Evolutionary conservation across 2,329 filamentous ascomycete species (phyloP).

Genomic region (Fusarium sp.): DNA sequence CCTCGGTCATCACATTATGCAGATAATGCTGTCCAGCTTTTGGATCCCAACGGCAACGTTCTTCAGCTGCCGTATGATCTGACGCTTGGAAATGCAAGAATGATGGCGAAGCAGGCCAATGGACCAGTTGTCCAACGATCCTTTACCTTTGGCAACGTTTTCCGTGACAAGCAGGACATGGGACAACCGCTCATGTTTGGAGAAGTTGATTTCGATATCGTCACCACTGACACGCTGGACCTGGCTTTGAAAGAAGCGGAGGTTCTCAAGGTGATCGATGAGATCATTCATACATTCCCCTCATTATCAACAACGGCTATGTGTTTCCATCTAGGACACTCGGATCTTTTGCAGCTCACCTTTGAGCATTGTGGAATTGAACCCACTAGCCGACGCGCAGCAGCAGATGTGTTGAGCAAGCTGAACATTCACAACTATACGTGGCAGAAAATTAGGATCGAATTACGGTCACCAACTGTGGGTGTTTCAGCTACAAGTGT

Average conservation of each 20-base stretch:
- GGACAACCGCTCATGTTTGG: slow-evolving; percentile 85
- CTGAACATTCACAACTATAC: slow-evolving; percentile 84
- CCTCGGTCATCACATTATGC: slow-evolving; percentile 84
- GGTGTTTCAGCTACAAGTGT: slow-evolving; percentile 89
- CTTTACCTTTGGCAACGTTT: slow-evolving; percentile 89
- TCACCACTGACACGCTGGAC: slow-evolving; percentile 84
- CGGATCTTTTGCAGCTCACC: slow-evolving; percentile 85
- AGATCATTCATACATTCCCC: slow-evolving; percentile 85
- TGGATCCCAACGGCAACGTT: slow-evolving; percentile 87
- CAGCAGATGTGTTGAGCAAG: slow-evolving; percentile 87
- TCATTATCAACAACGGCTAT: slow-evolving; percentile 76
- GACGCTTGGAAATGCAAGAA: slow-evolving; percentile 87
- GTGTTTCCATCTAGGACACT: slow-evolving; percentile 92
- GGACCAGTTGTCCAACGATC: slow-evolving; percentile 76
- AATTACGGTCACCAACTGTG: slow-evolving; percentile 82
- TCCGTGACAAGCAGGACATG: slow-evolving; percentile 80
- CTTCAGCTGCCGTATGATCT: slow-evolving; percentile 95
- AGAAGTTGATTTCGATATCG: slow-evolving; percentile 96
- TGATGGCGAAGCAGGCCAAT: slow-evolving; percentile 77
- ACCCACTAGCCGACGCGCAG: slow-evolving; percentile 71
- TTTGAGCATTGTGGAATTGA: slow-evolving; percentile 90
- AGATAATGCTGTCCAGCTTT: slow-evolving; percentile 78
- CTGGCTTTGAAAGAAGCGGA: slow-evolving; percentile 92
- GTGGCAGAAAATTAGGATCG: slow-evolving; percentile 85
- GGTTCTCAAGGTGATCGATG: slow-evolving; percentile 92